A percentile compares a stretch with the other conserved stretches of the same genome.
phyloP scores from a whole-genome alignment of 768 basidiomycete species.

The Tulasnella sp. region DNA sequence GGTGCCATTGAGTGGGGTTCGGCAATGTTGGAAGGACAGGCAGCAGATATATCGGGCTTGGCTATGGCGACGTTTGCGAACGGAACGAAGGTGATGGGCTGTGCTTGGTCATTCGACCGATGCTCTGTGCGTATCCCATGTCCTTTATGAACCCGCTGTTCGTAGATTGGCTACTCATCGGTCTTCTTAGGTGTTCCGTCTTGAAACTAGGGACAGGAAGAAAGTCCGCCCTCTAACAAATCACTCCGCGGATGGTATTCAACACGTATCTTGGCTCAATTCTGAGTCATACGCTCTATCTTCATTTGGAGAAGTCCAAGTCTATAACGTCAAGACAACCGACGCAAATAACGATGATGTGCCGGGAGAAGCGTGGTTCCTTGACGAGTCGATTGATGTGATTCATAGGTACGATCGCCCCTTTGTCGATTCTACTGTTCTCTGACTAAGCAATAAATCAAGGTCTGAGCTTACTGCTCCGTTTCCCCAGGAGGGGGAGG shows the following conservation, averaged over 20 bases:
- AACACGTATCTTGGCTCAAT: constrained; percentile 3
- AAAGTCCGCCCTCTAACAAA: not conserved
- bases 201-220: constrained; percentile 1
- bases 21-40: constrained; percentile 25
- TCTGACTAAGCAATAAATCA: not conserved
- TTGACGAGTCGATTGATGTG: not conserved
- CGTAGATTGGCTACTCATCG: not conserved
- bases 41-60: not conserved
- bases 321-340: not conserved
- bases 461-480: constrained; percentile 1
- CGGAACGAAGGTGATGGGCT: constrained; percentile 14
- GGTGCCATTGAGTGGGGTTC: constrained; percentile 37
- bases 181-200: constrained; percentile 1
- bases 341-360: constrained; percentile 12
- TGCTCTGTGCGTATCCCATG: not conserved
- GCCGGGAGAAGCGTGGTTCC: not conserved
- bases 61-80: not conserved
- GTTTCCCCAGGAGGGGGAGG: not conserved
- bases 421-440: not conserved
- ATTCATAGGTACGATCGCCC: not conserved
- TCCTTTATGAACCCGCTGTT: not conserved
- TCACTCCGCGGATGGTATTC: not conserved
- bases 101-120: constrained; percentile 8
- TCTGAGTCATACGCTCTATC: constrained; percentile 4
- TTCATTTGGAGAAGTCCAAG: not conserved